Evolutionary conservation across 805 yeast genomes (phyloP), one percentile per base, ranked within the genome.

Genomic region (Pichia sporocuriosa): DNA sequence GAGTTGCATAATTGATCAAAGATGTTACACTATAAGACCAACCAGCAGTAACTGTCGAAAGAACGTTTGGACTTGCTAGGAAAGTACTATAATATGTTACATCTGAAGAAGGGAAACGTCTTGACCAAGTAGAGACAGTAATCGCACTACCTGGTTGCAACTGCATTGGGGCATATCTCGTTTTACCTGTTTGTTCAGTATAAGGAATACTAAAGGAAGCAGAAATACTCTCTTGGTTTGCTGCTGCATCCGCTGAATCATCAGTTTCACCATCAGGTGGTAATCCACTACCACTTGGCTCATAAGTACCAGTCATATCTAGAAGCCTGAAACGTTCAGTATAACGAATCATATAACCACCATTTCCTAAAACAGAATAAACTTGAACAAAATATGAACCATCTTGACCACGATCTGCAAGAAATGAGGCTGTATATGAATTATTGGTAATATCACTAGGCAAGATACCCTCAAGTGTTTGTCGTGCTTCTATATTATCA

Each of bases 131-230:
- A 9, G 81, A 70, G 29, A 68, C 75, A 0, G 95, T 84, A 21
- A 87, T 75, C 9, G 64, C 65, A 1, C 83, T 55, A 4, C 81
- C 84, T 6, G 98, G 97, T 63, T 87, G 96, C 45, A 69, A 59
- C 65, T 89, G 97, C 96, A 88, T 86, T 40, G 97, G 96, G 1
- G 97, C 97, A 61, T 65, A 85, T 53, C 89, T 74, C 9, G 84
- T 76, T 17, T 52, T 61, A 24, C 96, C 96, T 0, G 93, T 81
- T 65, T 90, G 97, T 52, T 53, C 48, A 3, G 85, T 73, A 64
- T 89, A 90, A 2, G 94, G 73, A 6, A 88, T 65, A 3, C 80
- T 57, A 59, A 81, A 82, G 3, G 87, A 79, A 11, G 58, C 62
- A 0, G 77, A 63, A 25, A 66, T 60, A 50, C 67, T 70, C 2